These are phyloP conservation scores for Fusarium tupiense DNA, from an alignment of 2,329 filamentous ascomycete genomes.

Conservation along the genomic window DNA sequence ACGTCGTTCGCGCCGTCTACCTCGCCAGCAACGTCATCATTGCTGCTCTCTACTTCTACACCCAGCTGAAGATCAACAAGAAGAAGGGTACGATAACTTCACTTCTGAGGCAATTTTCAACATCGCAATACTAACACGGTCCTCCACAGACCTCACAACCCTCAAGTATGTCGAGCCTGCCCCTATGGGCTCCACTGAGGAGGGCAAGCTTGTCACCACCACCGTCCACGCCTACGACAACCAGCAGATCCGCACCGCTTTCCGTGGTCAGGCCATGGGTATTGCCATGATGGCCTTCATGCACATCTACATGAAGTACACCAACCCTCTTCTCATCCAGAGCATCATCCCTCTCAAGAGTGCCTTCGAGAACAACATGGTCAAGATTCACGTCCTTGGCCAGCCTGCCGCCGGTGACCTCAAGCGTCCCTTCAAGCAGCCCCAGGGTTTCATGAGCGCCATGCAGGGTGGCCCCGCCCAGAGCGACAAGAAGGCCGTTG, in stretches of 20 bases:
- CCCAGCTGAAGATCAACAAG: conserved; percentile 86
- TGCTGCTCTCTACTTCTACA: conserved; percentile 83
- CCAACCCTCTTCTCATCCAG: conserved; percentile 98
- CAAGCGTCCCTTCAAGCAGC: conserved; percentile 93
- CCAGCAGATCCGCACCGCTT: conserved; percentile 82
- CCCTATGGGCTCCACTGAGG: conserved; percentile 90
- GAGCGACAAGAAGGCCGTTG: conserved; percentile 91
- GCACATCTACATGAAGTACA: conserved; percentile 99
- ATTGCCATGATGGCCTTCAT: conserved; percentile 98
- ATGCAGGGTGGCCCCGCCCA: conserved; percentile 79
- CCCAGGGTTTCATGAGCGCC: conserved; percentile 82
- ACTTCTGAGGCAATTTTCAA: not conserved
- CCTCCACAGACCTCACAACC: conserved; percentile 84
- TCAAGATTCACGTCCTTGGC: conserved; percentile 95
- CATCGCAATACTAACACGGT: conserved; percentile 15
- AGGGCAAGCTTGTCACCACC: conserved; percentile 95
- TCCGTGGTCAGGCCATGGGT: conserved; percentile 94
- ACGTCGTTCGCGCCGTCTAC: conserved; percentile 65
- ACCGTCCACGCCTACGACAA: conserved; percentile 96
- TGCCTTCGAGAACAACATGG: conserved; percentile 92
- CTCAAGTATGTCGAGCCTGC: conserved; percentile 99
- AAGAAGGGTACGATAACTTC: conserved; percentile 82
- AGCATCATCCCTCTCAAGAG: conserved; percentile 98
- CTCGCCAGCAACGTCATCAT: conserved; percentile 81
- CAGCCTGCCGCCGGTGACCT: conserved; percentile 88